Evolutionary conservation across 2,329 filamentous ascomycete genomes (phyloP).

Genomic region (Colletotrichum tabaci): DNA sequence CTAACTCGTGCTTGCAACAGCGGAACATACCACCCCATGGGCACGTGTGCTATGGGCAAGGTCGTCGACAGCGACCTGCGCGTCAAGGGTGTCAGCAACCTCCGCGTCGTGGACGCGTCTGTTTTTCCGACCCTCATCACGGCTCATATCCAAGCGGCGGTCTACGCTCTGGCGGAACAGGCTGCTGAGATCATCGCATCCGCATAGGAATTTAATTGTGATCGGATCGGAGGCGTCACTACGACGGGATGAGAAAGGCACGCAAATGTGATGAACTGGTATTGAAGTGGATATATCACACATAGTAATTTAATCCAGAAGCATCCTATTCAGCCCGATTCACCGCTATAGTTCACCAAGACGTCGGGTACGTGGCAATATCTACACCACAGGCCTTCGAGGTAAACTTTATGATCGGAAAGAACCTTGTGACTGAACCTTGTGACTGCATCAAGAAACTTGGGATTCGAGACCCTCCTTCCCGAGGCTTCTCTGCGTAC

Average conservation of each 20-base stretch:
- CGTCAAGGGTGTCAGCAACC: conserved; percentile 53
- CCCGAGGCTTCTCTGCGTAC: no score
- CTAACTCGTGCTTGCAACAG: conserved; percentile 40
- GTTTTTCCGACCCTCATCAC: conserved; percentile 52
- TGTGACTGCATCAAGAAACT: no score
- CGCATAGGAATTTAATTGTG: background rate
- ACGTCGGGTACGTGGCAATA: no score
- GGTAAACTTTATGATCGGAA: no score
- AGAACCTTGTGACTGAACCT: no score
- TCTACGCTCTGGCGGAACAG: conserved; percentile 72
- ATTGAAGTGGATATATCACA: background rate
- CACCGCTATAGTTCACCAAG: background rate
- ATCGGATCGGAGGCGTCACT: background rate
- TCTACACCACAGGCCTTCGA: no score
- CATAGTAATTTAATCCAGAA: background rate
- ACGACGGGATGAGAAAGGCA: background rate
- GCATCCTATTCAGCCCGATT: background rate
- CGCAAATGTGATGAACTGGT: background rate
- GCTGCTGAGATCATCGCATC: conserved; percentile 67
- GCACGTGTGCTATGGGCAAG: conserved; percentile 52
- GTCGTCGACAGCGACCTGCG: conserved; percentile 50
- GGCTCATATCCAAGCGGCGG: conserved; percentile 62
- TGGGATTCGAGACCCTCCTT: no score
- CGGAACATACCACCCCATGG: conserved; percentile 46
- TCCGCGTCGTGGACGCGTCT: conserved; percentile 57